phyloP scores from a whole-genome alignment of 75 land plant genomes.

The Pseudotsuga menziesii region DNA sequence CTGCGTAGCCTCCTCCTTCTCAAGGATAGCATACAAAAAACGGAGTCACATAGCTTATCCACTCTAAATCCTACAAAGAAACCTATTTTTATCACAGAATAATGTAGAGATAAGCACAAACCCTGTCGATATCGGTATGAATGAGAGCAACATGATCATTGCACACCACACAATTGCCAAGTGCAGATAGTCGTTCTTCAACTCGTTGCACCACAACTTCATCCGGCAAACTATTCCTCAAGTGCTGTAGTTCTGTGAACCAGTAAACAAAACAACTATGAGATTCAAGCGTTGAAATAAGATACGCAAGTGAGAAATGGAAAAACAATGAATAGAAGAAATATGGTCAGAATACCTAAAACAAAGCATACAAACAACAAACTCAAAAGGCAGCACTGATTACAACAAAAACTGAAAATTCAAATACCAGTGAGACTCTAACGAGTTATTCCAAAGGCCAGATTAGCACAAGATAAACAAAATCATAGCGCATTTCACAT shows the following conservation, averaged over 20 bases:
- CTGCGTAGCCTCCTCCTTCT: too few species aligned
- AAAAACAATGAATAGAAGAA: neutral
- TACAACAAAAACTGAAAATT: neutral
- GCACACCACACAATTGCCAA: slow-evolving; percentile 91
- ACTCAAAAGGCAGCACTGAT: neutral
- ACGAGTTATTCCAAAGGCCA: neutral
- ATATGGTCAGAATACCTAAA: too few species aligned
- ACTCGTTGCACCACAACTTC: slow-evolving; percentile 90
- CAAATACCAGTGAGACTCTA: neutral
- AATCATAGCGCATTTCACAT: neutral
- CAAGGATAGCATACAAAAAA: too few species aligned
- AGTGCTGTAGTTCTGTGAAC: slow-evolving; percentile 73
- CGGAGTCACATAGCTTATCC: neutral
- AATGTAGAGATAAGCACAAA: slow-evolving; percentile 17
- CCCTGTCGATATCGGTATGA: slow-evolving; percentile 95
- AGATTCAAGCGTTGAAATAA: slow-evolving; percentile 1
- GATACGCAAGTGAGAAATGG: neutral
- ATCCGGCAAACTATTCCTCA: slow-evolving; percentile 91
- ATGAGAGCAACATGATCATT: slow-evolving; percentile 95
- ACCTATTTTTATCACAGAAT: neutral
- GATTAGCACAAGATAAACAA: neutral
- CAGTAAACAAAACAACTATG: neutral
- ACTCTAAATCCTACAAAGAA: too few species aligned
- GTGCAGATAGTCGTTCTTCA: slow-evolving; percentile 87
- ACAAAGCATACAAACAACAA: neutral